phyloP scores from a whole-genome alignment of 345 rosid species.

The Iberis pinnata region DNA sequence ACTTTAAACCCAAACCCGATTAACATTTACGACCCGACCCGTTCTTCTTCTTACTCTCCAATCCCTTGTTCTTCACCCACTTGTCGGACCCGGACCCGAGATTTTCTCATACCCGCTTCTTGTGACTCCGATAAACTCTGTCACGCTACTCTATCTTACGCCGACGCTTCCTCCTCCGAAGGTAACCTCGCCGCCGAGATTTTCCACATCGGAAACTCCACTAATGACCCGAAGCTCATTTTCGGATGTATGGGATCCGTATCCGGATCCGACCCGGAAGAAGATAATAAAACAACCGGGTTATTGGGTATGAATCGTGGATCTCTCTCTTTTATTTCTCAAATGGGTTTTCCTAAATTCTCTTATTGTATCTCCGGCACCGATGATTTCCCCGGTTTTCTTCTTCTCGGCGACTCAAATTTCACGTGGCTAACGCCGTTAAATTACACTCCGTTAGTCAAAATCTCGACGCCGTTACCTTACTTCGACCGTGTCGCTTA shows the following conservation, averaged over 20 bases:
- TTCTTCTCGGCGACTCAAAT: slow-evolving; percentile 77
- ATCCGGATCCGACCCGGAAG: slow-evolving; percentile 60
- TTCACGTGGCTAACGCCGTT: slow-evolving; percentile 48
- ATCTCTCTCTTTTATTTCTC: slow-evolving; percentile 70
- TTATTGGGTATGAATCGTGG: slow-evolving; percentile 93
- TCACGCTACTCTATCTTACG: slow-evolving; percentile 74
- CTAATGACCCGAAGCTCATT: slow-evolving; percentile 36
- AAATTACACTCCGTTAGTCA: slow-evolving; percentile 72
- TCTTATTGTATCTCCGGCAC: slow-evolving; percentile 80
- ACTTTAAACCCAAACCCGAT: slow-evolving; percentile 26
- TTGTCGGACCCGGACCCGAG: slow-evolving; percentile 58
- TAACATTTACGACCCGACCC: slow-evolving; percentile 47
- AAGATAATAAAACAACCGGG: slow-evolving; percentile 63
- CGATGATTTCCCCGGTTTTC: slow-evolving; percentile 56
- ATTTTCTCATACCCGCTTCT: slow-evolving; percentile 73
- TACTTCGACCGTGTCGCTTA: slow-evolving; percentile 84
- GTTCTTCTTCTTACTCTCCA: slow-evolving; percentile 54
- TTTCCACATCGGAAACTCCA: slow-evolving; percentile 50
- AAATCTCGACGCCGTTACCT: slow-evolving; percentile 57
- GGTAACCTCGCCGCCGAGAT: slow-evolving; percentile 73
- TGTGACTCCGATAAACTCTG: slow-evolving; percentile 69
- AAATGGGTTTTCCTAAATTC: slow-evolving; percentile 73
- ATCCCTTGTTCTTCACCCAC: slow-evolving; percentile 63
- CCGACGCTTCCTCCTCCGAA: slow-evolving; percentile 78
- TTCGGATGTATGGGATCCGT: slow-evolving; percentile 87